phyloP scores from a whole-genome alignment of 2,329 filamentous ascomycete genomes.

The Ophiostoma novo-ulmi region DNA sequence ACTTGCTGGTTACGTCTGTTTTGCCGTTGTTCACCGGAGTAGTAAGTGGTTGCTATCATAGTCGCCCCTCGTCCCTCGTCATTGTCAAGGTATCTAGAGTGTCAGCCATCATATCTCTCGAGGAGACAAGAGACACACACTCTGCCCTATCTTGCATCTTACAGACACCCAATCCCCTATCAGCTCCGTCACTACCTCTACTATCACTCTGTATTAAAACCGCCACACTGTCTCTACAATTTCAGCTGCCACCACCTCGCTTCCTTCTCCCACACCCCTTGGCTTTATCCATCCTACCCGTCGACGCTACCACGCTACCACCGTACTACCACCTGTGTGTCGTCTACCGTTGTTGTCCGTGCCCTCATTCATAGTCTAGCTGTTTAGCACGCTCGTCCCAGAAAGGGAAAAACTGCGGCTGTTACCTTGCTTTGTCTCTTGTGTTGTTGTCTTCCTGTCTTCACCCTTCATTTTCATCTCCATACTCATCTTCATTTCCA shows the following conservation, averaged over 20 bases:
- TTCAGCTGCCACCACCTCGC: not conserved
- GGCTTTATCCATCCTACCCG: constrained; percentile 14
- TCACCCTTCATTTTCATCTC: not conserved
- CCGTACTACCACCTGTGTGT: constrained; percentile 20
- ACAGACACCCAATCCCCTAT: no score
- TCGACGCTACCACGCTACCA: constrained; percentile 25
- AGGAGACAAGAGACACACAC: no score
- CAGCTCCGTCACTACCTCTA: no score
- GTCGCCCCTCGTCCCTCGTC: not conserved
- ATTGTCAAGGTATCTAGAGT: not conserved
- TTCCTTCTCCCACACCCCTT: not conserved
- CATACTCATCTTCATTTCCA: not conserved
- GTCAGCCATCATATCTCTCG: not conserved
- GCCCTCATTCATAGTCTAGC: not conserved
- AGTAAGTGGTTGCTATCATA: not conserved
- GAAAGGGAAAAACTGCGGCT: not conserved
- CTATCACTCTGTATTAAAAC: no score
- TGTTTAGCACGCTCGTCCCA: not conserved
- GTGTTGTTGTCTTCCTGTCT: not conserved
- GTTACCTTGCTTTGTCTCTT: not conserved
- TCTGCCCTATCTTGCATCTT: not conserved
- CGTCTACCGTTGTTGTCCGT: constrained; percentile 17
- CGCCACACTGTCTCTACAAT: not conserved
- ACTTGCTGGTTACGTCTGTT: constrained; percentile 7
- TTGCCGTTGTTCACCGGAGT: constrained; percentile 1